Base-by-base conservation (phyloP, 345 rosid species). In the Lepidium didymum region DNA sequence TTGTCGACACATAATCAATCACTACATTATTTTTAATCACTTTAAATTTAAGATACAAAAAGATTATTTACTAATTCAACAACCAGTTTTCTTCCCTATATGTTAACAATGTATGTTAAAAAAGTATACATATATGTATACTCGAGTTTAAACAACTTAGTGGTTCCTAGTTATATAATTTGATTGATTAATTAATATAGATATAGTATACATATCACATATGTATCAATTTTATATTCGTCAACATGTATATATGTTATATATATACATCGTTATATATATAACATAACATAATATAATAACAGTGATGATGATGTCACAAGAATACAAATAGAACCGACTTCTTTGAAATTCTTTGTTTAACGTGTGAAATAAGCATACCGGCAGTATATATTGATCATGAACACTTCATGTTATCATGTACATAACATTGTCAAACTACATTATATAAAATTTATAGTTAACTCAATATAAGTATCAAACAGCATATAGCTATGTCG, bases 311-410 rank as follows among this genome's bases (percentile, higher is more conserved):
- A n/a, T n/a, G n/a, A n/a, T n/a, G n/a, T n/a, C n/a, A 74, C 50
- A 52, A 52, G 68, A 67, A 35, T 34, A 67, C 33, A 52, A 67
- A 66, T 42, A 58, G 3, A 50, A 74, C 63, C 62, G 62, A 59
- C 14, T 59, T 45, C 38, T 67, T 52, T 67, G 68, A 74, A 29
- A 74, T 67, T 67, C 49, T 67, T 67, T 49, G 10, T 59, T 58
- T 65, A 59, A 35, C 67, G 72, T 73, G 42, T 58, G 54, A 58
- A 35, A 58, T 58, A 66, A 14, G 46, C 47, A 66, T 67, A 64
- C 53, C 11, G 31, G 41, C 12, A 5, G 42, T 54, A 33, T 55
- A n/a, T 56, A 23, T 63, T 35, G 43, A 53, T 62, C 40, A 44
- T 44, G 33, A 42, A 70, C 6, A 11, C 44, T 54, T 19, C 21